A percentile compares a stretch with the other conserved stretches of the same genome.
These are phyloP conservation scores for Gnomoniopsis sp. DNA, from an alignment of 2,329 filamentous ascomycete species.

Conservation along the genomic window DNA sequence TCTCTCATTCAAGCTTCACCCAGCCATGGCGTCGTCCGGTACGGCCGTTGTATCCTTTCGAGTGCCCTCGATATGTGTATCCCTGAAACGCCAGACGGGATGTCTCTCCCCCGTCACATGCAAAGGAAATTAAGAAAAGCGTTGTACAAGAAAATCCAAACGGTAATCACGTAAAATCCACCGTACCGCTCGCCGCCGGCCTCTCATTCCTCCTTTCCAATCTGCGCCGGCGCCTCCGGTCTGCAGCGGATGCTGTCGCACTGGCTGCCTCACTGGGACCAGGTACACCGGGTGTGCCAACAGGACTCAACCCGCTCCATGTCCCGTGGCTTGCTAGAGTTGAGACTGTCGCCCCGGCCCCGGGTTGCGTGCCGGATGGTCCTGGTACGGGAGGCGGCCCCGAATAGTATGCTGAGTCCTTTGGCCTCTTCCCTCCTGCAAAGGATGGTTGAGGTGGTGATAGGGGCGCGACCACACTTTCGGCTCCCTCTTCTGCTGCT, in stretches of 20 bases:
- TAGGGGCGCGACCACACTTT: constrained; percentile 38
- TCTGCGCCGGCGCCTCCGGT: constrained; percentile 54
- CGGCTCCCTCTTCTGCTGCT: constrained; percentile 40
- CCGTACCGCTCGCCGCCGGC: constrained; percentile 27
- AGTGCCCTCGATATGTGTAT: background rate
- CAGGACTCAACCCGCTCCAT: constrained; percentile 50
- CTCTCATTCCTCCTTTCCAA: constrained; percentile 48
- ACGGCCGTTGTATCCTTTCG: background rate
- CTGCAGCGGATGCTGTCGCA: constrained; percentile 37
- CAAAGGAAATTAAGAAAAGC: background rate
- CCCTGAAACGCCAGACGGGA: constrained; percentile 12
- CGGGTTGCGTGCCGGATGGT: constrained; percentile 36
- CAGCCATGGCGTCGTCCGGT: background rate
- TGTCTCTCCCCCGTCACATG: constrained; percentile 1
- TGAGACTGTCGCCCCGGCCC: constrained; percentile 42
- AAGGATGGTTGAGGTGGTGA: constrained; percentile 56
- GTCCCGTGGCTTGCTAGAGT: constrained; percentile 49
- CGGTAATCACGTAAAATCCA: constrained; percentile 21
- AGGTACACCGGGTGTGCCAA: constrained; percentile 28
- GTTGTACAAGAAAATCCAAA: background rate
- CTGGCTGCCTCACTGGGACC: constrained; percentile 36
- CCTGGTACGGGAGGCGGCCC: constrained; percentile 35
- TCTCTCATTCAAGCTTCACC: too few relatives aligned
- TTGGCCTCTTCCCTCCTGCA: constrained; percentile 47
- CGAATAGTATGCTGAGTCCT: constrained; percentile 62